A percentile compares a stretch with the other conserved stretches of the same genome.
Evolutionary conservation across 345 rosid species (phyloP).

Genomic region (Punica granatum): DNA sequence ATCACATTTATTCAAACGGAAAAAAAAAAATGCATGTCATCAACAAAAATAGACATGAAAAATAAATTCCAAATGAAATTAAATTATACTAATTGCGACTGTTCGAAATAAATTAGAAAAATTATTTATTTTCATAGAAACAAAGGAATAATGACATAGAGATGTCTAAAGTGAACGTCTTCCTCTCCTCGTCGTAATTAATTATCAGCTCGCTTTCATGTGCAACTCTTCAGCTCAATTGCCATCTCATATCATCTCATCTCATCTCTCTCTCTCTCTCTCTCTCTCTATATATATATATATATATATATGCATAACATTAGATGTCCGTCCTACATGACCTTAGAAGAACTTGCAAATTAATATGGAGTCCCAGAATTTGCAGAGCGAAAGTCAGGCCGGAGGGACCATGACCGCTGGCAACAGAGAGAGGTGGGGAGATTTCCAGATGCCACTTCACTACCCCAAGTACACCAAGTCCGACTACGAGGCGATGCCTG

Average conservation of each 20-base stretch:
- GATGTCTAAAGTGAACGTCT: neutral
- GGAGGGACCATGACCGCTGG: neutral
- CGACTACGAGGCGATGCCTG: constrained; percentile 19
- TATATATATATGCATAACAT: too few species aligned
- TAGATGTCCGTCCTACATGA: too few species aligned
- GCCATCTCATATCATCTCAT: too few species aligned
- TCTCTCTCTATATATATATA: neutral
- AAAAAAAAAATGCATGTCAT: too few species aligned
- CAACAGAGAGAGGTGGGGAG: constrained; percentile 5
- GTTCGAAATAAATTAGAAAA: too few species aligned
- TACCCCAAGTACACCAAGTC: constrained; percentile 17
- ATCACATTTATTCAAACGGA: too few species aligned
- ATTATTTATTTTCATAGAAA: too few species aligned
- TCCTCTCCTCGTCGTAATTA: constrained; percentile 10
- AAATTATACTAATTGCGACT: too few species aligned
- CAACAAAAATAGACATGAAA: too few species aligned
- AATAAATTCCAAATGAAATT: too few species aligned
- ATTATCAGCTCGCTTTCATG: constrained; percentile 9
- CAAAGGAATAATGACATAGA: neutral
- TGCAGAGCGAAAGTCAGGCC: neutral
- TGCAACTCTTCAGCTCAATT: constrained; percentile 2
- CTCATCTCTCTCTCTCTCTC: neutral
- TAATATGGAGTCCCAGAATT: neutral
- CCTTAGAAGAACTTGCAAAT: too few species aligned
- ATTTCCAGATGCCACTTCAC: constrained; percentile 19